These are phyloP conservation scores for Geosmithia flava DNA, from an alignment of 2,329 filamentous ascomycete species.

Conservation along the genomic window DNA sequence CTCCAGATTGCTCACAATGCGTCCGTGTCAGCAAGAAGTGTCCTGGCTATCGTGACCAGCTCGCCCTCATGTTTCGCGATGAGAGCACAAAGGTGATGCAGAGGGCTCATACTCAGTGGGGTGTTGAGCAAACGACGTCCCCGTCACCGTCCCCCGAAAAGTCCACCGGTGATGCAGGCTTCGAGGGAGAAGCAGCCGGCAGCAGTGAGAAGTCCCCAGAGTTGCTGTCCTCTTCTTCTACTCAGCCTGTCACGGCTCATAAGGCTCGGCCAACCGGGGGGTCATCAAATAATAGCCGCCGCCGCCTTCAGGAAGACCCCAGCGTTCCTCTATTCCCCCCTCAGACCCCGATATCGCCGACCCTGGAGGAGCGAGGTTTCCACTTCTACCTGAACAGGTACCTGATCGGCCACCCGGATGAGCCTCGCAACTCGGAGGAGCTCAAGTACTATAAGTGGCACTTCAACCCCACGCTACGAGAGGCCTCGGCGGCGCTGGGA, in stretches of 20 bases:
- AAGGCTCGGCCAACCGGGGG: not conserved
- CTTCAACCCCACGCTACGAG: constrained; percentile 25
- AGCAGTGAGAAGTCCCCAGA: not conserved
- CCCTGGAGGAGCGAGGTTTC: constrained; percentile 31
- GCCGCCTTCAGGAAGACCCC: not conserved
- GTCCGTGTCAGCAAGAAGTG: constrained; percentile 46
- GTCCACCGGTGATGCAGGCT: not conserved
- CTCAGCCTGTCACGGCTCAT: not conserved
- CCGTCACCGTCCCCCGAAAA: not conserved
- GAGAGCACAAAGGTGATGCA: constrained; percentile 50
- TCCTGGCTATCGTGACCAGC: constrained; percentile 51
- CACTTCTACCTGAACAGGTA: constrained; percentile 40
- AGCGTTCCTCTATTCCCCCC: constrained; percentile 2
- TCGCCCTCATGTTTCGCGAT: constrained; percentile 54
- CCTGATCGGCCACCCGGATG: constrained; percentile 37
- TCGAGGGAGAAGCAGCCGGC: not conserved
- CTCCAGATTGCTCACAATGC: constrained; percentile 51
- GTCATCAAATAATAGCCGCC: not conserved
- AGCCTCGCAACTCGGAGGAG: constrained; percentile 24
- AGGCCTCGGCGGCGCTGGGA: constrained; percentile 44
- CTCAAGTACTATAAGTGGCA: constrained; percentile 22
- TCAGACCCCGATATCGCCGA: constrained; percentile 22
- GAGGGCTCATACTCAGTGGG: constrained; percentile 43
- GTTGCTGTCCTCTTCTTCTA: not conserved
- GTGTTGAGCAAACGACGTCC: constrained; percentile 8